phyloP scores from a whole-genome alignment of 2,329 filamentous ascomycete species.

The Paecilomyces sp. region DNA sequence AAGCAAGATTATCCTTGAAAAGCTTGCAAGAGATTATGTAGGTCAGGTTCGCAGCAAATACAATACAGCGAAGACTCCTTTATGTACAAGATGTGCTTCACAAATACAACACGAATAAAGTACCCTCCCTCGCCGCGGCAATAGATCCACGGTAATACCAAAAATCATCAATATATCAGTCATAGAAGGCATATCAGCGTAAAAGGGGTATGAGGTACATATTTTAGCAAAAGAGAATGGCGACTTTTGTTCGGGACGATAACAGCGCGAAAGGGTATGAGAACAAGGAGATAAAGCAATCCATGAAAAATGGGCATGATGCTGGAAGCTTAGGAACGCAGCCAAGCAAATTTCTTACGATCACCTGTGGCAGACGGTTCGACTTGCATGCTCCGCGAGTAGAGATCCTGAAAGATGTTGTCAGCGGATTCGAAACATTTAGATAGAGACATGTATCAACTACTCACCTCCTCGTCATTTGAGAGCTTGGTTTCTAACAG shows the following conservation, averaged over 20 bases:
- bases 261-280: background rate
- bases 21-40: background rate
- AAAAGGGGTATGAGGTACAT: conserved; percentile 8
- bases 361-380: conserved; percentile 38
- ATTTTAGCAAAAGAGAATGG: background rate
- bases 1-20: background rate
- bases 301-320: background rate
- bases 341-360: conserved; percentile 34
- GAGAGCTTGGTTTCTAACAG: conserved; percentile 75
- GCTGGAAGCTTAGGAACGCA: conserved; percentile 2
- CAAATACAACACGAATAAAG: conserved; percentile 4
- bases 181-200: conserved; percentile 19
- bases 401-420: conserved; percentile 43
- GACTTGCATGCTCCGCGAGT: conserved; percentile 51
- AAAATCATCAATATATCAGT: conserved; percentile 14
- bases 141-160: too few species aligned
- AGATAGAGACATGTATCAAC: background rate
- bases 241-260: background rate
- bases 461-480: conserved; percentile 77
- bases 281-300: background rate
- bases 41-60: background rate
- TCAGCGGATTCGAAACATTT: conserved; percentile 1
- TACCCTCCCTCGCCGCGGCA: background rate
- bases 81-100: background rate
- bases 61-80: background rate